Base-by-base conservation (phyloP, 805 yeast genomes). In the Aciculoconidium aculeatum region DNA sequence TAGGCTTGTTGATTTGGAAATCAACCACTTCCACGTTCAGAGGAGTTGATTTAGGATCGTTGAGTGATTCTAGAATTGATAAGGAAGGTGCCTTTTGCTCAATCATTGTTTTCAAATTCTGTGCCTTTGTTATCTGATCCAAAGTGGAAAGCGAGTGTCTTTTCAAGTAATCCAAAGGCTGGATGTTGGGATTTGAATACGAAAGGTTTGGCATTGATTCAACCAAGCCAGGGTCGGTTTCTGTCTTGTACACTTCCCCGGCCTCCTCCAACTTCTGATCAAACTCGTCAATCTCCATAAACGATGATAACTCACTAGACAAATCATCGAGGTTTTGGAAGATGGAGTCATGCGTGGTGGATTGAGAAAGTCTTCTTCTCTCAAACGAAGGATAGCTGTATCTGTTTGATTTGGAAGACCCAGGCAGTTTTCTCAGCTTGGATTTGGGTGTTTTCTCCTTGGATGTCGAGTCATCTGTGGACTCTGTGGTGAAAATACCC, bases 251-350 rank as follows among this genome's bases (percentile, higher is more conserved):
- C n/a, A 18, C 21, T 18, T 18, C 8, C 21, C 21, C 8, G 21
- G 21, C 10, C 21, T 8, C n/a, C n/a, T 18, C 21, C 21, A 18
- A 18, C n/a, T 18, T n/a, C 20, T 27, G 25, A n/a, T 12, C 23
- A 11, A 17, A 8, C 7, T 14, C 15, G n/a, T 24, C 4, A 8
- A 15, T 18, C 13, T 33, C 41, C 21, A 32, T 13, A 18, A 24
- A 51, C 2, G 42, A 35, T 2, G 56, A 45, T 8, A 54, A 27
- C 25, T 52, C 53, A 25, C 49, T 42, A 3, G 55, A 45, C 14
- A 57, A 32, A 19, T 50, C 54, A 6, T 57, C 61, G 22, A 55
- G 40, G 25, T 42, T 40, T 15, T 53, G 54, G 22, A 47, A 21
- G 3, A 56, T 35, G 10, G 61, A 52, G 4, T 58, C 50, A 27